These are phyloP conservation scores for Boletus subcaerulescens DNA, from an alignment of 768 basidiomycete genomes.

Conservation along the genomic window DNA sequence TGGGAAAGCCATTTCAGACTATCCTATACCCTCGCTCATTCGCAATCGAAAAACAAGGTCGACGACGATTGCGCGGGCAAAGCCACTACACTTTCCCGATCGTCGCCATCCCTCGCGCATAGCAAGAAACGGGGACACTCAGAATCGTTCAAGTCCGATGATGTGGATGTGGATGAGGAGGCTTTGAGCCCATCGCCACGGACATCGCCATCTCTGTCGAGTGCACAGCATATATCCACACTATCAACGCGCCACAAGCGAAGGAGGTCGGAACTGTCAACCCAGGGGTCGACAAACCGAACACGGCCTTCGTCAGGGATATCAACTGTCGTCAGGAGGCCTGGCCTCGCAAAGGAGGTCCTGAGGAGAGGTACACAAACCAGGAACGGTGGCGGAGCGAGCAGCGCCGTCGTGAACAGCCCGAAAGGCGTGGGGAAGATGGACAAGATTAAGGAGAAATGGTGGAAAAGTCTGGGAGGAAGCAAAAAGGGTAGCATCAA, in stretches of 20 bases:
- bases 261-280: background rate
- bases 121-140: constrained; percentile 18
- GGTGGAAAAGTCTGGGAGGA: constrained; percentile 46
- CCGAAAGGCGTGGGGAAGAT: background rate
- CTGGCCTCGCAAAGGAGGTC: constrained; percentile 7
- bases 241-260: background rate
- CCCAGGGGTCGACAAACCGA: constrained; percentile 16
- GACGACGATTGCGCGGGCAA: background rate
- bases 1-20: constrained; percentile 63
- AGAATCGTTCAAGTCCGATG: background rate
- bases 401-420: background rate
- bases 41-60: background rate
- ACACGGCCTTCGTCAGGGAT: constrained; percentile 66
- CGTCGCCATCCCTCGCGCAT: background rate
- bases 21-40: background rate
- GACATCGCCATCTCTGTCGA: background rate
- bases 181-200: background rate
- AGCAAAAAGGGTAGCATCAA: constrained; percentile 4
- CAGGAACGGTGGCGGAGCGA: constrained; percentile 11
- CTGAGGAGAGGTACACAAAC: constrained; percentile 1
- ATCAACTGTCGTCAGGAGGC: constrained; percentile 45
- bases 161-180: background rate
- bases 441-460: constrained; percentile 22
- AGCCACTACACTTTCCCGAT: background rate
- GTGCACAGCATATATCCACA: background rate